Evolutionary conservation across 768 basidiomycete genomes (phyloP).

Genomic region (Lentinula guzmanii): DNA sequence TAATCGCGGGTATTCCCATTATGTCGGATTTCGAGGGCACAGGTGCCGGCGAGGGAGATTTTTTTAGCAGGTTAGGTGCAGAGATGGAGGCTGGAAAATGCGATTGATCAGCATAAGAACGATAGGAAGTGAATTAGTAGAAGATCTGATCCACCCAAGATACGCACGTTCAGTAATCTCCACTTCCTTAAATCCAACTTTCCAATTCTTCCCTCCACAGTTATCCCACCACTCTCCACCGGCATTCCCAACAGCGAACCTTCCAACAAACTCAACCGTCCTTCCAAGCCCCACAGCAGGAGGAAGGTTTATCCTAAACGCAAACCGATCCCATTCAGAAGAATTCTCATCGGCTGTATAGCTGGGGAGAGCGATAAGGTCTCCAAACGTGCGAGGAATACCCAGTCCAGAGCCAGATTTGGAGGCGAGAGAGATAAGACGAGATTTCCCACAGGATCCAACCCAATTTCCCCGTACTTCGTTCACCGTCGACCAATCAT

Average conservation of each 20-base stretch:
- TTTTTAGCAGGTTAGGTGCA: background rate
- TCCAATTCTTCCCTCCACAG: conserved; percentile 74
- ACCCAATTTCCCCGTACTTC: conserved; percentile 61
- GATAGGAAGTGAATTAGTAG: background rate
- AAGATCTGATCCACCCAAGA: background rate
- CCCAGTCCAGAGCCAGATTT: background rate
- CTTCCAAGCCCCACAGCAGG: conserved; percentile 15
- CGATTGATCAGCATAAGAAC: background rate
- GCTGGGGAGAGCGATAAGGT: conserved; percentile 24
- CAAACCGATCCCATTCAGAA: conserved; percentile 48
- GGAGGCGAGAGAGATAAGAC: background rate
- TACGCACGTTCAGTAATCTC: background rate
- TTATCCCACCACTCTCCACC: conserved; percentile 92
- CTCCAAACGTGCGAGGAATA: conserved; percentile 19
- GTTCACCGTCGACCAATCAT: conserved; percentile 89
- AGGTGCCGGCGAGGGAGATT: background rate
- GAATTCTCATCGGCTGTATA: background rate
- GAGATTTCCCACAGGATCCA: background rate
- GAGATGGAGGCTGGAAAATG: background rate
- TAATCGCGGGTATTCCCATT: background rate
- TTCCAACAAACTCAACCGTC: conserved; percentile 34
- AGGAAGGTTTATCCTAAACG: conserved; percentile 51
- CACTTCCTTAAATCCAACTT: conserved; percentile 48
- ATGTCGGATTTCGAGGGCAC: background rate
- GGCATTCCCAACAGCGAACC: conserved; percentile 3